Evolutionary conservation across 2,329 filamentous ascomycete species (phyloP), one percentile per base, ranked within the genome.

Genomic region (Xylariaceae sp.): DNA sequence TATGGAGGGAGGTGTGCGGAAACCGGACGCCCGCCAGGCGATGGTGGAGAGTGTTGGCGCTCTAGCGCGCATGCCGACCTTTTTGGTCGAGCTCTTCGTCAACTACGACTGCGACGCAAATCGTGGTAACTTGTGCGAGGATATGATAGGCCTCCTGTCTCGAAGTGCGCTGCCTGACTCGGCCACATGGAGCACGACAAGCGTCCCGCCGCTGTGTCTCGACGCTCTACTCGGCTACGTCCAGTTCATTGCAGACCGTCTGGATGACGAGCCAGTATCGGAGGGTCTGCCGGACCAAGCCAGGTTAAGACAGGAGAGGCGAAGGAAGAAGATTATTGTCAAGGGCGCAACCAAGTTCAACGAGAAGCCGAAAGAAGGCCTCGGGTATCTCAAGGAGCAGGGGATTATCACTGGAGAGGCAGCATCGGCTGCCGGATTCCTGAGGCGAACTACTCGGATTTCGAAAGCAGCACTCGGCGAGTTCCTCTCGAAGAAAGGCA

Each of bases 91-190:
- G 58, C 70, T 98, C 6, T 98, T 95, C 55, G 79, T 96, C 60
- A 98, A 98, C 59, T 98, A 96, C 55, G 92, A 98, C 58, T 98
- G 90, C 52, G 89, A 96, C 52, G 80, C 87, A 33, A 86, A 98
- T 53, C 77, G 89, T 31, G 81, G 80, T 32, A 92, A 98, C 61
- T 65, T 98, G 5, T 98, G 92, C 52, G 85, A 94, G 63, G 93
- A 98, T 53, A 83, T 96, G 74, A 78, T 98, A 39, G 90, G 92
- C 1, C 71, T 98, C 21, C 67, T 98, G 12, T 90, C 92, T 14
- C 77, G 92, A 38, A 98, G 95, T 56, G 92, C 92, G 2, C 83
- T 98, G 44, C 93, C 92, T 1, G 92, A 98, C 57, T 94, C 92
- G 7, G 92, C 90, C 5, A 95, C 89, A 5, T 98, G 92, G 92